A percentile compares a stretch with the other conserved stretches of the same genome.
Evolutionary conservation across 768 basidiomycete species (phyloP).

Genomic region (Mycena albidolilacea): DNA sequence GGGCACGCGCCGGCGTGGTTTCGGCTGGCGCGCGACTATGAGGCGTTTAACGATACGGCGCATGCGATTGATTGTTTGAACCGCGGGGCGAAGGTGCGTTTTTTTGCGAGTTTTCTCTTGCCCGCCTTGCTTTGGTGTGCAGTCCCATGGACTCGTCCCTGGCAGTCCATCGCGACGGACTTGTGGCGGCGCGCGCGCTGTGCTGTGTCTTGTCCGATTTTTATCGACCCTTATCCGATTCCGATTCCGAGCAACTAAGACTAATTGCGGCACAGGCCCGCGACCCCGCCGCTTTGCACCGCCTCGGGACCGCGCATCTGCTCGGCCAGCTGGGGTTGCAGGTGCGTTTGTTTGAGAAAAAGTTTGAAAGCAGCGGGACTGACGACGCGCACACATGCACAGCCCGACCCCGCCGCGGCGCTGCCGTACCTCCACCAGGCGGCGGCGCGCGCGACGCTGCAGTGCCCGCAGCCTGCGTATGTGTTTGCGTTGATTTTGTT

Average conservation of each 20-base stretch:
- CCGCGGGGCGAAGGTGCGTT: not conserved
- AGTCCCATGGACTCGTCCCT: too few species aligned
- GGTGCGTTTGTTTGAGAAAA: constrained; percentile 40
- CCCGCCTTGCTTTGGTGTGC: too few species aligned
- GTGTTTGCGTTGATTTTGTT: constrained; percentile 91
- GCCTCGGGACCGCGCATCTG: constrained; percentile 94
- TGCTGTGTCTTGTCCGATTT: too few species aligned
- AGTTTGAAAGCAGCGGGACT: too few species aligned
- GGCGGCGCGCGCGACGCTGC: constrained; percentile 78
- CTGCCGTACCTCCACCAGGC: constrained; percentile 83
- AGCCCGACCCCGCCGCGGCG: constrained; percentile 45
- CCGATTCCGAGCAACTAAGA: too few species aligned
- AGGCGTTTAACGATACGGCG: constrained; percentile 56
- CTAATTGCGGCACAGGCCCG: constrained; percentile 53
- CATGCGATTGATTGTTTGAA: not conserved
- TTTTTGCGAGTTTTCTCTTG: too few species aligned
- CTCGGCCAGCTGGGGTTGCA: constrained; percentile 87
- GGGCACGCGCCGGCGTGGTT: constrained; percentile 93
- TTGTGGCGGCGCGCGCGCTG: too few species aligned
- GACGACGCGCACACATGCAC: too few species aligned
- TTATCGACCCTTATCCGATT: too few species aligned
- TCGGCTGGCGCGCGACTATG: constrained; percentile 91
- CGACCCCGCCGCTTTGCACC: constrained; percentile 57
- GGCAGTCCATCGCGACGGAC: too few species aligned
- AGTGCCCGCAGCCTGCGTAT: constrained; percentile 91